Evolutionary conservation across 805 yeast species (phyloP).

Genomic region (Cephaloascus fragrans): DNA sequence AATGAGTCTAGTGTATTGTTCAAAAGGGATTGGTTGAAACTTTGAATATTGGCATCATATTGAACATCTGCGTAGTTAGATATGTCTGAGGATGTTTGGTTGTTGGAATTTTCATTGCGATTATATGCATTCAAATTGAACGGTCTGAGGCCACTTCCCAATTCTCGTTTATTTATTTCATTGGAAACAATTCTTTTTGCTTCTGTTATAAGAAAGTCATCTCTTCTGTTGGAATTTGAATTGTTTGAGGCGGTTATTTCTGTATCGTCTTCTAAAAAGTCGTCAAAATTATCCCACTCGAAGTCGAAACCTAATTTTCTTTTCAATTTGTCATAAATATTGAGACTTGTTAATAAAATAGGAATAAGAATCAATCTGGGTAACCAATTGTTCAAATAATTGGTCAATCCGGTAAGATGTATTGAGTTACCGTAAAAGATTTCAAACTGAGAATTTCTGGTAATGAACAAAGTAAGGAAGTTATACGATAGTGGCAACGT

Average conservation of each 20-base stretch:
- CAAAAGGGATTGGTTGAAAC: not conserved
- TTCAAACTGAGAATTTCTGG: slow-evolving; percentile 48
- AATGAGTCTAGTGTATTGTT: not conserved
- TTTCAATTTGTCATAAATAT: slow-evolving; percentile 57
- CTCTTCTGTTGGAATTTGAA: slow-evolving; percentile 17
- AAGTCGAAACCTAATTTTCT: slow-evolving; percentile 23
- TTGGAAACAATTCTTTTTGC: slow-evolving; percentile 28
- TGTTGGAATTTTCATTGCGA: not conserved
- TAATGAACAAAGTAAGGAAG: slow-evolving; percentile 55
- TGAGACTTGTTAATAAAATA: slow-evolving; percentile 49
- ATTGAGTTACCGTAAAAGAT: slow-evolving; percentile 68
- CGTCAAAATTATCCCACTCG: slow-evolving; percentile 30
- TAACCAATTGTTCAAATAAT: slow-evolving; percentile 60
- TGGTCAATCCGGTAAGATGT: slow-evolving; percentile 66
- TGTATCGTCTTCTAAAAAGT: slow-evolving; percentile 13
- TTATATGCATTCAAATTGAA: slow-evolving; percentile 11
- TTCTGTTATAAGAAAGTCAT: slow-evolving; percentile 27
- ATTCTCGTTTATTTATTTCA: slow-evolving; percentile 19
- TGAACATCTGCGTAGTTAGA: not conserved
- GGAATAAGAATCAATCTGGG: slow-evolving; percentile 74
- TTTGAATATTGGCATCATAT: not conserved
- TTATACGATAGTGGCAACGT: slow-evolving; percentile 79
- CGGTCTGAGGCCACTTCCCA: slow-evolving; percentile 13
- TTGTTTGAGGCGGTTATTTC: not conserved
- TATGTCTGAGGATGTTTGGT: not conserved